Conservation (phyloP, 1,284 basidiomycete species). For the Leucoagaricus sp. region DNA sequence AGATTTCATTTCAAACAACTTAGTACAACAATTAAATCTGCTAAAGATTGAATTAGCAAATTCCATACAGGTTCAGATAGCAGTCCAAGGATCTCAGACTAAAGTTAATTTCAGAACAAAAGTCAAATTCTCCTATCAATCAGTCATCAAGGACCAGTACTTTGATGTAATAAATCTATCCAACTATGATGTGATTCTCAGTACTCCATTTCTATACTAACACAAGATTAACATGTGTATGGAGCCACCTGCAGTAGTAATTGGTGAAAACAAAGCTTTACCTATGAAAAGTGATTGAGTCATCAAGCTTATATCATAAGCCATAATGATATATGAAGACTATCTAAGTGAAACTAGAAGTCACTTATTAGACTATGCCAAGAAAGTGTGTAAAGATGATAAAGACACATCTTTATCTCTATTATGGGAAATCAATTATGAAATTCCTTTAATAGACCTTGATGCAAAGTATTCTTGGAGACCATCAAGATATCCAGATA, state of each 20-base stretch:
- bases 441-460: no score
- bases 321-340: constrained; percentile 1
- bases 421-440: no score
- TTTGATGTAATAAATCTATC: constrained; percentile 36
- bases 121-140: constrained; percentile 9
- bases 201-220: constrained; percentile 34
- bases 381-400: no score
- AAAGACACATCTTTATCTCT: no score
- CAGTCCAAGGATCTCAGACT: constrained; percentile 30
- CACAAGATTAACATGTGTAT: constrained; percentile 26
- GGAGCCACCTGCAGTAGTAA: constrained; percentile 18
- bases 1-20: constrained; percentile 7
- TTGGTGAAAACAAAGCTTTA: constrained; percentile 18
- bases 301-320: background rate
- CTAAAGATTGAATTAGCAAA: constrained; percentile 26
- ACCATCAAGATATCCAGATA: no score
- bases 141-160: constrained; percentile 21
- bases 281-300: constrained; percentile 2
- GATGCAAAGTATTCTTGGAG: no score
- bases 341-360: background rate
- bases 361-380: no score
- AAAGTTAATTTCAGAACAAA: constrained; percentile 28
- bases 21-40: constrained; percentile 19
- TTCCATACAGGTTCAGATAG: constrained; percentile 30
- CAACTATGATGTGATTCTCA: constrained; percentile 33